Conservation (phyloP, 805 yeast species). For the Tetrapisispora pingtungensis region DNA sequence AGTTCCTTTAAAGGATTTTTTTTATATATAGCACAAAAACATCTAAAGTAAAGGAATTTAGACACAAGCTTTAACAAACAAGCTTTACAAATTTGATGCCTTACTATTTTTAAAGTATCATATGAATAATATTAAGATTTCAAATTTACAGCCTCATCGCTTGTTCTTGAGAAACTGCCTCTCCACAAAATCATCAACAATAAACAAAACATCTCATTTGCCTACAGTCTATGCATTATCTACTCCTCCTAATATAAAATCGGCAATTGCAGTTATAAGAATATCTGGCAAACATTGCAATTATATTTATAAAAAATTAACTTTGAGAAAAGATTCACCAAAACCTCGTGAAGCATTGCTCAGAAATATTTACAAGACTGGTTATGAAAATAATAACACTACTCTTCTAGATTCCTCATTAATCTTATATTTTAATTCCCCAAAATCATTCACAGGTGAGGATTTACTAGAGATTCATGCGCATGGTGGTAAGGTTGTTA, state of each 20-base stretch:
- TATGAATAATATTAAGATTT: too few relatives aligned
- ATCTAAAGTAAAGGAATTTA: too few relatives aligned
- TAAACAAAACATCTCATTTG: constrained; percentile 3
- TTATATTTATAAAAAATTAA: constrained; percentile 37
- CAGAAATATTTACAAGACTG: constrained; percentile 43
- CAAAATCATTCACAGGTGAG: constrained; percentile 86
- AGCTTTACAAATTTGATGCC: neutral
- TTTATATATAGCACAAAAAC: too few relatives aligned
- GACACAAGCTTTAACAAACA: too few relatives aligned
- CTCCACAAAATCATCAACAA: neutral
- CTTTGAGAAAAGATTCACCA: constrained; percentile 33
- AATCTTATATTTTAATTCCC: constrained; percentile 55
- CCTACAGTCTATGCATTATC: constrained; percentile 89
- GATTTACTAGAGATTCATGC: constrained; percentile 81
- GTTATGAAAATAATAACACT: constrained; percentile 2
- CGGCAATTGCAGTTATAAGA: constrained; percentile 83
- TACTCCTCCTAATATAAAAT: constrained; percentile 57
- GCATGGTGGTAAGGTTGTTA: constrained; percentile 89
- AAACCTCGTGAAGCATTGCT: constrained; percentile 47
- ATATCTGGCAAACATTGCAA: constrained; percentile 62
- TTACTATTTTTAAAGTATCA: too few relatives aligned
- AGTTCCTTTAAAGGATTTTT: too few relatives aligned
- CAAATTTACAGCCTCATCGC: too few relatives aligned
- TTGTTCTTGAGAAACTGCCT: neutral
- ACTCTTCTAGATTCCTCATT: constrained; percentile 68